phyloP scores from a whole-genome alignment of 1,139 yeast species.

The Geotrichum histeridarum region DNA sequence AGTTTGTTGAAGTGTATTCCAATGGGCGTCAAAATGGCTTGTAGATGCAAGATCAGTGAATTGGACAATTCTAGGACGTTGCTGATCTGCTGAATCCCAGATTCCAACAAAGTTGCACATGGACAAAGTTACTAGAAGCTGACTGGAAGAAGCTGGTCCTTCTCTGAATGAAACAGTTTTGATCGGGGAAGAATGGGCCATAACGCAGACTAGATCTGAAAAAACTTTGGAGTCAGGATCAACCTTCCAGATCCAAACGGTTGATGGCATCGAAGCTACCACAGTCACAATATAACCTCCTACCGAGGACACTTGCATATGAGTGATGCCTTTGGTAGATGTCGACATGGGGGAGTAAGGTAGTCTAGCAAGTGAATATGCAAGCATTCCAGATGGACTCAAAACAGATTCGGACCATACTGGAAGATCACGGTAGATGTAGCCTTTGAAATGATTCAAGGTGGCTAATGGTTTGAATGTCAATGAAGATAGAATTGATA shows the following conservation, averaged over 20 bases:
- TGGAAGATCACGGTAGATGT: constrained; percentile 21
- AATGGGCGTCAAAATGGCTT: constrained; percentile 1
- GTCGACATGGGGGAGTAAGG: constrained; percentile 20
- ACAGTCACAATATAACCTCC: constrained; percentile 21
- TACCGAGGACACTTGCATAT: constrained; percentile 9
- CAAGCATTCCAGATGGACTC: constrained; percentile 10
- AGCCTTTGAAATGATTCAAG: constrained; percentile 23
- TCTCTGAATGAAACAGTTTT: constrained; percentile 5
- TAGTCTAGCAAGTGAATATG: constrained; percentile 17
- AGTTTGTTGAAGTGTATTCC: background rate
- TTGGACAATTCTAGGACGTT: constrained; percentile 13
- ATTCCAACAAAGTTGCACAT: constrained; percentile 16
- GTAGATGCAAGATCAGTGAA: constrained; percentile 11
- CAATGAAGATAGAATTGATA: constrained; percentile 21
- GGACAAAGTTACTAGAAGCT: constrained; percentile 9
- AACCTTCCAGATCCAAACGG: constrained; percentile 22
- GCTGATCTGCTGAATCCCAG: constrained; percentile 11
- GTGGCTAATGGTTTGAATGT: constrained; percentile 23
- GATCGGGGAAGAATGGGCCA: constrained; percentile 10
- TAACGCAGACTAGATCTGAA: constrained; percentile 8
- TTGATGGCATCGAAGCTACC: constrained; percentile 17
- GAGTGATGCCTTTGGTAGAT: constrained; percentile 2
- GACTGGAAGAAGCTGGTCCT: constrained; percentile 1
- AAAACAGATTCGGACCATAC: constrained; percentile 26
- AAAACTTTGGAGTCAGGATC: background rate